Evolutionary conservation across 768 basidiomycete species (phyloP).

Genomic region (Baorangia bicolor): DNA sequence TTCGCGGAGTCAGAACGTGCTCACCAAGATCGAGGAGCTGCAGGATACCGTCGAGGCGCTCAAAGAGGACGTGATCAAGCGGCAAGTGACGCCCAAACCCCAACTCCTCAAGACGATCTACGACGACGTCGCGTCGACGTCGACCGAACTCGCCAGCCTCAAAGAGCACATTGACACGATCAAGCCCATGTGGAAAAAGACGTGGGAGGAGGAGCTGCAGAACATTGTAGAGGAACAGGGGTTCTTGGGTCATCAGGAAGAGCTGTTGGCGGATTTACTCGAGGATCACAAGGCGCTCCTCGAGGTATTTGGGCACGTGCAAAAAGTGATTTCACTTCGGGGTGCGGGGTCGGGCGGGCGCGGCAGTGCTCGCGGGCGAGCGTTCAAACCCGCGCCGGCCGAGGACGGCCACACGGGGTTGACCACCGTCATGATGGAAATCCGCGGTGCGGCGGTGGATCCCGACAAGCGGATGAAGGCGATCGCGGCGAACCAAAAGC

Average conservation of each 20-base stretch:
- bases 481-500: conserved; percentile 85
- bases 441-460: conserved; percentile 78
- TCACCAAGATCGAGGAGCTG: conserved; percentile 91
- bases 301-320: conserved; percentile 87
- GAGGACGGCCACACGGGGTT: conserved; percentile 70
- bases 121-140: conserved; percentile 65
- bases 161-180: conserved; percentile 84
- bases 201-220: conserved; percentile 95
- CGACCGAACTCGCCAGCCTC: conserved; percentile 70
- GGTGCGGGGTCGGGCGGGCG: conserved; percentile 45
- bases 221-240: conserved; percentile 98
- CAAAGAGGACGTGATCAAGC: conserved; percentile 88
- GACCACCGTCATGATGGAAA: conserved; percentile 86
- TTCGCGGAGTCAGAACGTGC: conserved; percentile 78
- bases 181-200: conserved; percentile 98
- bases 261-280: conserved; percentile 81
- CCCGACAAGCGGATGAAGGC: conserved; percentile 86
- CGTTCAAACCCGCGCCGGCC: conserved; percentile 58
- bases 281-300: conserved; percentile 91
- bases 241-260: conserved; percentile 89
- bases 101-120: conserved; percentile 67
- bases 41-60: conserved; percentile 88
- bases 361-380: conserved; percentile 39
- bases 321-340: conserved; percentile 79
- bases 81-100: conserved; percentile 81